A percentile compares a stretch with the other conserved stretches of the same genome.
Evolutionary conservation across 768 basidiomycete species (phyloP).

Genomic region (Phylloporus rhodoxanthus): DNA sequence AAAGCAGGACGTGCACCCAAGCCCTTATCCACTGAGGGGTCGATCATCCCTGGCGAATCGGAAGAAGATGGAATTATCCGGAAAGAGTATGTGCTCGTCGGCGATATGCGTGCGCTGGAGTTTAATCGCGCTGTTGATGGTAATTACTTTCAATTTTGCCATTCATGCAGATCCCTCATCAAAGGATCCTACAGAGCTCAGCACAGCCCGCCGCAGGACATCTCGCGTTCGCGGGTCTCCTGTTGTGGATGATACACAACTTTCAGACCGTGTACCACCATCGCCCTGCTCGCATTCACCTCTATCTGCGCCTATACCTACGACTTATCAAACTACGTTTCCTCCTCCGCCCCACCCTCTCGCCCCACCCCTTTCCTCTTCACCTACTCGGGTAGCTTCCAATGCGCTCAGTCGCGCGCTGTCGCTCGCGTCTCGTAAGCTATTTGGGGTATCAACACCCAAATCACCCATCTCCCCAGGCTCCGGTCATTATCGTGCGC

Average conservation of each 20-base stretch:
- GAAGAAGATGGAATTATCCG: slow-evolving; percentile 77
- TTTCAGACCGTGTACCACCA: slow-evolving; percentile 32
- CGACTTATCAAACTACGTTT: slow-evolving; percentile 47
- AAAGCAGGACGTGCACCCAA: slow-evolving; percentile 15
- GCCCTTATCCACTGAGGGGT: slow-evolving; percentile 49
- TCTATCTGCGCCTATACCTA: slow-evolving; percentile 18
- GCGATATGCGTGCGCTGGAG: slow-evolving; percentile 84
- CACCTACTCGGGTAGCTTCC: slow-evolving; percentile 60
- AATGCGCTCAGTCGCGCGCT: slow-evolving; percentile 76
- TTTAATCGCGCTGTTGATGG: slow-evolving; percentile 91
- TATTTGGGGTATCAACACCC: slow-evolving; percentile 54
- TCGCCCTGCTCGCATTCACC: slow-evolving; percentile 23
- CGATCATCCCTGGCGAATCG: slow-evolving; percentile 74
- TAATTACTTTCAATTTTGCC: slow-evolving; percentile 29
- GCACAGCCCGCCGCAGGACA: slow-evolving; percentile 50
- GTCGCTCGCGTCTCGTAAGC: slow-evolving; percentile 74
- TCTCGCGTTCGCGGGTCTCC: slow-evolving; percentile 46
- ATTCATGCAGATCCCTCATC: slow-evolving; percentile 8
- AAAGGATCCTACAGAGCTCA: slow-evolving; percentile 50
- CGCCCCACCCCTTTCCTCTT: slow-evolving; percentile 56
- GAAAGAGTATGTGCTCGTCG: slow-evolving; percentile 91
- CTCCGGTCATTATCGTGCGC: slow-evolving; percentile 35
- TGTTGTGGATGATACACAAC: slow-evolving; percentile 39
- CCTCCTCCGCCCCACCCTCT: slow-evolving; percentile 55
- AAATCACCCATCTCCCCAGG: slow-evolving; percentile 35